Evolutionary conservation across 495 filamentous ascomycete species (phyloP).

Genomic region (Lophium mytilinum): DNA sequence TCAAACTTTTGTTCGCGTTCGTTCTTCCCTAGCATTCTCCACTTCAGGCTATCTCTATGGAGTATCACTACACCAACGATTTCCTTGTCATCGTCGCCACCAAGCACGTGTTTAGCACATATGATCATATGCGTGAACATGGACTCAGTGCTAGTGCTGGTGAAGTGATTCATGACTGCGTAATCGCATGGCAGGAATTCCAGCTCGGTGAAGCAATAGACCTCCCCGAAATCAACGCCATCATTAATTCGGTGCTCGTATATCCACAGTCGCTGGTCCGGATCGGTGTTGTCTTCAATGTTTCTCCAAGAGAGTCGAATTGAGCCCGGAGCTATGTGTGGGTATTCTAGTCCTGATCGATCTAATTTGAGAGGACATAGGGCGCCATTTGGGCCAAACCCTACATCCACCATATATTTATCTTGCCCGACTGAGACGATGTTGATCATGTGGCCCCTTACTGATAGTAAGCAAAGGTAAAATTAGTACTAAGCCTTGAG

Average conservation of each 20-base stretch:
- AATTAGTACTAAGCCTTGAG: neutral
- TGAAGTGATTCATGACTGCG: slow-evolving; percentile 55
- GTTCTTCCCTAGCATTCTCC: slow-evolving; percentile 46
- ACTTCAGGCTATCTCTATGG: slow-evolving; percentile 47
- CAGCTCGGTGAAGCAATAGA: slow-evolving; percentile 52
- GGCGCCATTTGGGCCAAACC: slow-evolving; percentile 58
- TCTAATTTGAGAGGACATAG: slow-evolving; percentile 47
- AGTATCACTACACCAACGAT: slow-evolving; percentile 56
- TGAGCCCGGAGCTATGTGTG: slow-evolving; percentile 41
- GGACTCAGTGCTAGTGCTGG: slow-evolving; percentile 38
- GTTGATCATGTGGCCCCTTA: slow-evolving; percentile 61
- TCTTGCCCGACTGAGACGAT: slow-evolving; percentile 48
- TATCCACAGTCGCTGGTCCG: slow-evolving; percentile 48
- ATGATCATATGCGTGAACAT: slow-evolving; percentile 46
- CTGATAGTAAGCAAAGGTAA: neutral
- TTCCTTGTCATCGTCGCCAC: slow-evolving; percentile 25
- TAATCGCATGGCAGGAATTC: slow-evolving; percentile 59
- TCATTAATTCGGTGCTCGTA: slow-evolving; percentile 49
- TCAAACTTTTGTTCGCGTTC: slow-evolving; percentile 21
- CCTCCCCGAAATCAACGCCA: slow-evolving; percentile 43
- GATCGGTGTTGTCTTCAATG: slow-evolving; percentile 40
- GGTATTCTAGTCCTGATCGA: slow-evolving; percentile 28
- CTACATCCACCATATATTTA: slow-evolving; percentile 60
- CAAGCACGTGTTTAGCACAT: slow-evolving; percentile 49
- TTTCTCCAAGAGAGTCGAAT: slow-evolving; percentile 41